Evolutionary conservation across 441 rosid genomes (phyloP), one percentile per base, ranked within the genome.

Genomic region (Pelargonium australe): DNA sequence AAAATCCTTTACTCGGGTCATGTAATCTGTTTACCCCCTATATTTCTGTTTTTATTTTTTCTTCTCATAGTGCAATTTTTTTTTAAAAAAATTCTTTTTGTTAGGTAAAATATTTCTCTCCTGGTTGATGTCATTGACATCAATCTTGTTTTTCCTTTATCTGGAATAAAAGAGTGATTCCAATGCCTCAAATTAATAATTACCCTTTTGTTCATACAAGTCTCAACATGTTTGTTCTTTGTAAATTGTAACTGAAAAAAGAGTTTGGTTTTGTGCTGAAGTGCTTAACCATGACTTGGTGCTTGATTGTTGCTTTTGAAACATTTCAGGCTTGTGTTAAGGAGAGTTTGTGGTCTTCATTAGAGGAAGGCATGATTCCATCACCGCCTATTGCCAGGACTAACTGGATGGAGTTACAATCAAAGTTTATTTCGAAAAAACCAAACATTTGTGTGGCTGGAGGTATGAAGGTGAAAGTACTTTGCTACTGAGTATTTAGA

Each of bases 371-470:
- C 69, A 81, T 95, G 75, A 75, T 89, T 74, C 99, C 98, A 67
- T 90, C 96, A 66, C 76, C 84, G 71, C 76, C 90, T 74, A 79
- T 83, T 77, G 81, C 80, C 70, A 89, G 85, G 85, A 82, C 89
- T 73, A 92, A 92, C 79, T 95, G 99, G 99, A 83, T 95, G 87
- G 99, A 95, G 66, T 78, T 90, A 63, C 98, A 92, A 72, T 87
- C 99, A 71, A 88, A 86, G 80, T 82, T 87, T 76, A 73, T 87
- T 37, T 84, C 90, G 7, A 90, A 81, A 77, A 80, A 89, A 77
- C 83, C 96, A 74, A 92, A 88, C 77, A 80, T 95, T 78, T 95
- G 99, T 84, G 91, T 92, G 73, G 91, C 90, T 76, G 98, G 99
- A 90, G 99, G 99, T 95, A 89, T 80, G 96, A 75, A 83, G 81